A percentile compares a stretch with the other conserved stretches of the same genome.
Evolutionary conservation across 352 stramenopile genomes (phyloP).

Genomic region (Globisporangium spiculum): DNA sequence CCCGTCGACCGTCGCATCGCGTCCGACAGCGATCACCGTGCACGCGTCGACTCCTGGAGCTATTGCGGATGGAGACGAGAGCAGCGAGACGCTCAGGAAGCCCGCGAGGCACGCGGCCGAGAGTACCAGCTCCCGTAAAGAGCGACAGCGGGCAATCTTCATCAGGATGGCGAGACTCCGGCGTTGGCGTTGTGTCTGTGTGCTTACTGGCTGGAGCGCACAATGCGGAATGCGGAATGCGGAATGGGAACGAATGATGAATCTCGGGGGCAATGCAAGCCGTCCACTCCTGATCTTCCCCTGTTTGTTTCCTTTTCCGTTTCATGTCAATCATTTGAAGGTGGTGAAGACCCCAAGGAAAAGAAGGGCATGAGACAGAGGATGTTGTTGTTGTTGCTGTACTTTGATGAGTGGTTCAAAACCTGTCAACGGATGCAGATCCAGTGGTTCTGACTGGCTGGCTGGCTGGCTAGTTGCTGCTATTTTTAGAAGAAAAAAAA

Average conservation of each 20-base stretch:
- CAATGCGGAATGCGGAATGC: slow-evolving; percentile 13
- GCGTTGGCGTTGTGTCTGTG: neutral
- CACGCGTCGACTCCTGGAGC: slow-evolving; percentile 36
- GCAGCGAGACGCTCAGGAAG: neutral
- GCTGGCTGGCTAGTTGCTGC: neutral
- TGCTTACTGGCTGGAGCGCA: neutral
- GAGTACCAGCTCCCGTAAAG: neutral
- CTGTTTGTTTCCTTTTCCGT: neutral
- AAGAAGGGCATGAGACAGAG: slow-evolving; percentile 6
- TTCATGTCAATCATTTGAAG: neutral
- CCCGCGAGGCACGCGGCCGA: neutral
- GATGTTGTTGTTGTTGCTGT: neutral
- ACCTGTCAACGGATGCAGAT: neutral
- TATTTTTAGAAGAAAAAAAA: slow-evolving; percentile 1
- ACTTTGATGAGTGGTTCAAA: neutral
- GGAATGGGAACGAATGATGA: neutral
- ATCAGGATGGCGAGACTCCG: neutral
- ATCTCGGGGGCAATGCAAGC: neutral
- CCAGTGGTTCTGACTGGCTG: neutral
- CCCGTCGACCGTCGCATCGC: slow-evolving; percentile 60
- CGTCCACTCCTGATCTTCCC: neutral
- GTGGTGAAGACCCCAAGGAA: neutral
- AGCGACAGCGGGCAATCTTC: neutral
- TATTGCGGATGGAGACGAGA: neutral
- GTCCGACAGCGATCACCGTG: slow-evolving; percentile 74